These are phyloP conservation scores for Circinella umbellata DNA, from an alignment of 371 early-diverging fungal genomes.

Conservation along the genomic window DNA sequence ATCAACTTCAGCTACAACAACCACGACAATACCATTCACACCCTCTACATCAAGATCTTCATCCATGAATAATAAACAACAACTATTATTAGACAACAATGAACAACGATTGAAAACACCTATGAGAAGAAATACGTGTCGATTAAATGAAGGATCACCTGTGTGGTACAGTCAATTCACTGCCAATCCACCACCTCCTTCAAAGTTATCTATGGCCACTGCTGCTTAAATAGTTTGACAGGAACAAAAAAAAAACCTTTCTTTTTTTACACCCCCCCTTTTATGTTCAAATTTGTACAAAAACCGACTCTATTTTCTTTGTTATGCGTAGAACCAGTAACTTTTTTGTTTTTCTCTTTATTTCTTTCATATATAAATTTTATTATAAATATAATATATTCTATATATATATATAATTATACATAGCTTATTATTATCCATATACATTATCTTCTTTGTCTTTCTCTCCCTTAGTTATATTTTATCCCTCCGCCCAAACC, in stretches of 20 bases:
- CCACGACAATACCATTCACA: not conserved
- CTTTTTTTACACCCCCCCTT: not conserved
- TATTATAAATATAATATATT: too few relatives aligned
- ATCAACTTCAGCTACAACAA: not conserved
- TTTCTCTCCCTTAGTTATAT: not conserved
- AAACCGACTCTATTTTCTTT: constrained; percentile 6
- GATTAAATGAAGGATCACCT: constrained; percentile 14
- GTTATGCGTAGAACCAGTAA: not conserved
- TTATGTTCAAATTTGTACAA: constrained; percentile 1
- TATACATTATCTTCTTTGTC: too few relatives aligned
- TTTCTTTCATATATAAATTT: too few relatives aligned
- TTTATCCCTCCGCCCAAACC: not conserved
- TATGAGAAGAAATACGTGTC: not conserved
- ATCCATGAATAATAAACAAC: too few relatives aligned
- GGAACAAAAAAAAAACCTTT: not conserved
- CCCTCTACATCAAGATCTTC: not conserved
- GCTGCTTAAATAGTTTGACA: constrained; percentile 9
- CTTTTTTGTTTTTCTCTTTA: too few relatives aligned
- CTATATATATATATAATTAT: too few relatives aligned
- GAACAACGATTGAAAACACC: too few relatives aligned
- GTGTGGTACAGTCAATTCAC: constrained; percentile 32
- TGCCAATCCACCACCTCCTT: constrained; percentile 28
- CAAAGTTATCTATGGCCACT: constrained; percentile 16
- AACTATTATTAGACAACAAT: too few relatives aligned
- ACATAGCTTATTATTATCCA: too few relatives aligned